Conservation (phyloP, 2,329 filamentous ascomycete genomes). For the Diaporthe australafricana region DNA sequence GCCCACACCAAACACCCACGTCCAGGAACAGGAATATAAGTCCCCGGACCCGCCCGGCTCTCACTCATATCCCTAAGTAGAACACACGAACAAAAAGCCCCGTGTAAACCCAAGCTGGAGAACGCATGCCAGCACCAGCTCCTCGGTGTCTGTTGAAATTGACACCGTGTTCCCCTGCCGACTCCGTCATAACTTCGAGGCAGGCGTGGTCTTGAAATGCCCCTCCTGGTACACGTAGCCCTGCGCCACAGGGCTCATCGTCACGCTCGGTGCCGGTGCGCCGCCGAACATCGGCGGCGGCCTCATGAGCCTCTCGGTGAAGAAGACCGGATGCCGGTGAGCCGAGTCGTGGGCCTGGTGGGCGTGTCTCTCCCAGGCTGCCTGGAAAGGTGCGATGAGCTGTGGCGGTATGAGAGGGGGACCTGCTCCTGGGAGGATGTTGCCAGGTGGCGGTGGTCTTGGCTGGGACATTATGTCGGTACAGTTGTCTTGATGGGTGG, state of each 20-base stretch:
- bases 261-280: conserved; percentile 34
- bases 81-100: not conserved
- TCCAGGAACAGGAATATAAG: not conserved
- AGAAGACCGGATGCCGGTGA: conserved; percentile 79
- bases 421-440: not conserved
- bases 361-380: conserved; percentile 43
- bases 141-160: not conserved
- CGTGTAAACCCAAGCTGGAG: too few relatives aligned
- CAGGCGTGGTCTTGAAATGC: conserved; percentile 43
- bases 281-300: conserved; percentile 55
- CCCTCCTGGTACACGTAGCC: conserved; percentile 70
- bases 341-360: conserved; percentile 63
- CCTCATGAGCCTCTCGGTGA: conserved; percentile 72
- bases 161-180: not conserved
- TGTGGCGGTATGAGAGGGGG: conserved; percentile 44
- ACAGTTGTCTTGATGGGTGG: not conserved
- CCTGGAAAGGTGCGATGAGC: conserved; percentile 39
- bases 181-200: conserved; percentile 51
- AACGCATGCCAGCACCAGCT: not conserved
- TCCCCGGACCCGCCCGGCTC: not conserved
- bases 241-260: conserved; percentile 64
- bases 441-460: conserved; percentile 22
- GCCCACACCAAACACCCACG: not conserved
- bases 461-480: conserved; percentile 29
- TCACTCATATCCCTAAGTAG: not conserved